Percentiles rank a stretch among this genome's conserved stretches.
Conservation (phyloP, 2,329 filamentous ascomycete species). For the Penicillium sp. region DNA sequence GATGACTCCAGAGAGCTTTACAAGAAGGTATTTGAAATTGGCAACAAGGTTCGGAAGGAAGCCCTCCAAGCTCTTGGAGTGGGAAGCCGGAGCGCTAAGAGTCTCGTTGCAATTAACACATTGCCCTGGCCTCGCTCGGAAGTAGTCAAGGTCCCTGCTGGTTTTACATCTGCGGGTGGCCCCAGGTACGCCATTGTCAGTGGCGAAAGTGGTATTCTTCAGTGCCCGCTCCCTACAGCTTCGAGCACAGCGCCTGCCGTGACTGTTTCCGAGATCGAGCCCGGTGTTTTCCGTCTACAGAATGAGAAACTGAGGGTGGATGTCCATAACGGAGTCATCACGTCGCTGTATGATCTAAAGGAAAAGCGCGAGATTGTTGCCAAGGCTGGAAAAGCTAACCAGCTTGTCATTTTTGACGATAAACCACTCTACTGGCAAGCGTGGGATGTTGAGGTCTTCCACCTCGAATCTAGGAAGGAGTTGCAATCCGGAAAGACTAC, state of each 20-base stretch:
- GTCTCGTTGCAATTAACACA: constrained; percentile 65
- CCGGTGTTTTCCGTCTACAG: constrained; percentile 64
- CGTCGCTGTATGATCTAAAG: constrained; percentile 68
- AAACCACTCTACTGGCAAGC: constrained; percentile 96
- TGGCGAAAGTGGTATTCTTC: no score
- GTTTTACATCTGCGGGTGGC: no score
- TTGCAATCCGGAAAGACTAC: constrained; percentile 60
- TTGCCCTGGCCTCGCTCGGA: constrained; percentile 76
- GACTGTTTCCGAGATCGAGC: constrained; percentile 43
- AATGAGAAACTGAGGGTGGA: constrained; percentile 69
- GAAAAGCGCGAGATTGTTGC: constrained; percentile 70
- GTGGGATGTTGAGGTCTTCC: constrained; percentile 96
- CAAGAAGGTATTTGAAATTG: constrained; percentile 68
- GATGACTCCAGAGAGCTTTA: constrained; percentile 91
- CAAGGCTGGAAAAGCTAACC: constrained; percentile 65
- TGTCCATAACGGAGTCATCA: constrained; percentile 67
- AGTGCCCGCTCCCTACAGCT: no score
- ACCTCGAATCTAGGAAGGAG: constrained; percentile 75
- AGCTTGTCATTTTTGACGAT: constrained; percentile 91
- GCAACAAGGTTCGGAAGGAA: constrained; percentile 61
- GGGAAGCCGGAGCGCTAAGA: constrained; percentile 36
- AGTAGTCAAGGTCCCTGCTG: constrained; percentile 58
- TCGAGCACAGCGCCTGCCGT: constrained; percentile 26
- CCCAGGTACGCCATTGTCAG: constrained; percentile 38
- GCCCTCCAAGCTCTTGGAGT: constrained; percentile 61